Evolutionary conservation across 371 early-diverging fungal species (phyloP).

Genomic region (Rhizopus delemar): DNA sequence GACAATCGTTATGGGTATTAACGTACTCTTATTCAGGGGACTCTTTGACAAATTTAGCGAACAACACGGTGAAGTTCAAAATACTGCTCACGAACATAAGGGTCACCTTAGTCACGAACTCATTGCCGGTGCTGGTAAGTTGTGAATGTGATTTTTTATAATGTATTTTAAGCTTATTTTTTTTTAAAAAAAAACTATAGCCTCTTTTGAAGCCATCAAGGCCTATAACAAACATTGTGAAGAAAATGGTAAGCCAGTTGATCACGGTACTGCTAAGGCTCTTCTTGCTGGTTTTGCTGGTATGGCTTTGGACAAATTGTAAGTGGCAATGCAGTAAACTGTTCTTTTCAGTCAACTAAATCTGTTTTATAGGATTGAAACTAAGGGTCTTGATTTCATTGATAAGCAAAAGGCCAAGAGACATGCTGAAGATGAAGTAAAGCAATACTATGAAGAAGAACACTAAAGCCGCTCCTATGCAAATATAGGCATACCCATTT

Average conservation of each 20-base stretch:
- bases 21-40: conserved; percentile 29
- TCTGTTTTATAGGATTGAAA: conserved; percentile 26
- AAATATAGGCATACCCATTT: too few relatives aligned
- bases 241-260: conserved; percentile 44
- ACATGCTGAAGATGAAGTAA: conserved; percentile 40
- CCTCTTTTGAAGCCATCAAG: conserved; percentile 48
- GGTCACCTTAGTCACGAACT: conserved; percentile 52
- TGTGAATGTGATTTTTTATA: too few relatives aligned
- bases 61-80: conserved; percentile 30
- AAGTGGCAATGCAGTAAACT: neutral
- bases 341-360: too few relatives aligned
- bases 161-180: too few relatives aligned
- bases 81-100: conserved; percentile 36
- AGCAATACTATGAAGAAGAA: conserved; percentile 29
- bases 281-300: conserved; percentile 56
- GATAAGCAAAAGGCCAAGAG: conserved; percentile 48
- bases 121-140: conserved; percentile 49
- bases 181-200: too few relatives aligned
- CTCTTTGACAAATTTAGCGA: conserved; percentile 36
- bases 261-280: conserved; percentile 54
- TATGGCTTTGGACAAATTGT: conserved; percentile 51
- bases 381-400: conserved; percentile 53
- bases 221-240: conserved; percentile 53
- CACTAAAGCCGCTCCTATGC: neutral
- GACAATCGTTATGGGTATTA: neutral